These are phyloP conservation scores for Leishmania lainsoni DNA, from an alignment of 208 protist species.

Conservation along the genomic window DNA sequence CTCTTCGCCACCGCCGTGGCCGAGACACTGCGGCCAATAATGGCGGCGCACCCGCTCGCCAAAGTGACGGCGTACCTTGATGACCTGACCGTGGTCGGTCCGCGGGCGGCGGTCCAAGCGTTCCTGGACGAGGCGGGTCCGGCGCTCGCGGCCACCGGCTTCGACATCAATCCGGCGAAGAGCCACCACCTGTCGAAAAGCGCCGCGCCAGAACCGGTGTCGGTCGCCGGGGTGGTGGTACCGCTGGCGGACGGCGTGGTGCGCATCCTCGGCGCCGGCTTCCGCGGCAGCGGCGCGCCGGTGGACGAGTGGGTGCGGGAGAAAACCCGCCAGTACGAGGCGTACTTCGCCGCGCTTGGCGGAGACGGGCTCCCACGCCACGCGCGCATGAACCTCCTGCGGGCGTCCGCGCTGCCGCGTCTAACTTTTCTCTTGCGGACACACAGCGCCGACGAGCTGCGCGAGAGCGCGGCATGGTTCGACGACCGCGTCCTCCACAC, in stretches of 20 bases:
- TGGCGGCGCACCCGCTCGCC: conserved; percentile 4
- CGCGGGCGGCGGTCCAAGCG: conserved; percentile 4
- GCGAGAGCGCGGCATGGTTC: conserved; percentile 23
- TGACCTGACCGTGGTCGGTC: conserved; percentile 31
- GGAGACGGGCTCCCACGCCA: background rate
- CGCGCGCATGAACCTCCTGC: conserved; percentile 24
- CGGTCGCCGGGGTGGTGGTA: background rate
- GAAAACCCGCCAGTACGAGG: conserved; percentile 9
- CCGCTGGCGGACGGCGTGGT: conserved; percentile 1
- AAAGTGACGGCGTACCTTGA: conserved; percentile 38
- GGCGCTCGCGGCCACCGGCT: conserved; percentile 16
- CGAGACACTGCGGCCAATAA: conserved; percentile 6
- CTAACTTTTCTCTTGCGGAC: conserved; percentile 34
- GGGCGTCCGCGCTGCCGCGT: conserved; percentile 20
- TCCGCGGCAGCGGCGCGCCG: conserved; percentile 4
- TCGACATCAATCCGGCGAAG: conserved; percentile 36
- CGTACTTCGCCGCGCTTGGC: conserved; percentile 19
- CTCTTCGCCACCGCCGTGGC: conserved; percentile 34
- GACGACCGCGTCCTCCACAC: conserved; percentile 18
- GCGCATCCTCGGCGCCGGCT: conserved; percentile 31
- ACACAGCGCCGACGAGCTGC: conserved; percentile 17
- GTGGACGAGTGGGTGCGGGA: conserved; percentile 11
- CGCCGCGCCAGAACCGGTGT: background rate
- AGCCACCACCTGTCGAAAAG: conserved; percentile 11
- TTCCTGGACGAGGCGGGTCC: conserved; percentile 16